These are phyloP conservation scores for Rhynchospora breviuscula DNA, from an alignment of 176 grass and related monocot species.

Conservation along the genomic window DNA sequence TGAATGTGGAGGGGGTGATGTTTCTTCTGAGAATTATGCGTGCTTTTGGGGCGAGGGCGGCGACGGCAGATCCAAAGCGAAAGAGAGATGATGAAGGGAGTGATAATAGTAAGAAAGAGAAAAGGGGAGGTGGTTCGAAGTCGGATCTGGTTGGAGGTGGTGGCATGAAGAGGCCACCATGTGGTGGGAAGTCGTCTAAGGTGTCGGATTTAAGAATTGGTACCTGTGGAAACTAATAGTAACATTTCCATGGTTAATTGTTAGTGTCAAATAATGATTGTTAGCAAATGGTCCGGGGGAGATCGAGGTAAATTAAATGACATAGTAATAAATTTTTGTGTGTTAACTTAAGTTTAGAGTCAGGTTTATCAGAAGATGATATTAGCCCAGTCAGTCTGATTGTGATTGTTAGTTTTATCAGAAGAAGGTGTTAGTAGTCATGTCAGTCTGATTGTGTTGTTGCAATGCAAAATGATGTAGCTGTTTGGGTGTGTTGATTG, in stretches of 20 bases:
- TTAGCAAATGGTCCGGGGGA: neutral
- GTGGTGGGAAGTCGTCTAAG: slow-evolving; percentile 32
- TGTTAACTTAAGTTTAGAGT: no score
- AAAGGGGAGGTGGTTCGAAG: neutral
- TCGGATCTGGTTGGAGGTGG: slow-evolving; percentile 3
- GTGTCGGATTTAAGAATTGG: slow-evolving; percentile 46
- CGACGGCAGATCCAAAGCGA: slow-evolving; percentile 28
- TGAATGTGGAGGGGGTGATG: slow-evolving; percentile 68
- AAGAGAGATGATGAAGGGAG: slow-evolving; percentile 29
- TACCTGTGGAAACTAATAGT: slow-evolving; percentile 28
- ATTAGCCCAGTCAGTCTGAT: no score
- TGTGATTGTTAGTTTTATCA: no score
- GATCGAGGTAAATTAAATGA: no score
- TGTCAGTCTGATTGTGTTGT: no score
- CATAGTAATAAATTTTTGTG: no score
- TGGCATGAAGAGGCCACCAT: slow-evolving; percentile 7
- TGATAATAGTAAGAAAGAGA: neutral
- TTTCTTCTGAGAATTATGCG: slow-evolving; percentile 49
- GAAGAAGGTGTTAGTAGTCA: no score
- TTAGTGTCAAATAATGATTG: neutral
- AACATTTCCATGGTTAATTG: neutral
- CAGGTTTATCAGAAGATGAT: no score
- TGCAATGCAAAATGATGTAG: no score
- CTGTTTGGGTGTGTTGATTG: no score
- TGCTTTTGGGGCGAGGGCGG: slow-evolving; percentile 24